These are phyloP conservation scores for Microsporum audouinii DNA, from an alignment of 2,329 filamentous ascomycete genomes.

Conservation along the genomic window DNA sequence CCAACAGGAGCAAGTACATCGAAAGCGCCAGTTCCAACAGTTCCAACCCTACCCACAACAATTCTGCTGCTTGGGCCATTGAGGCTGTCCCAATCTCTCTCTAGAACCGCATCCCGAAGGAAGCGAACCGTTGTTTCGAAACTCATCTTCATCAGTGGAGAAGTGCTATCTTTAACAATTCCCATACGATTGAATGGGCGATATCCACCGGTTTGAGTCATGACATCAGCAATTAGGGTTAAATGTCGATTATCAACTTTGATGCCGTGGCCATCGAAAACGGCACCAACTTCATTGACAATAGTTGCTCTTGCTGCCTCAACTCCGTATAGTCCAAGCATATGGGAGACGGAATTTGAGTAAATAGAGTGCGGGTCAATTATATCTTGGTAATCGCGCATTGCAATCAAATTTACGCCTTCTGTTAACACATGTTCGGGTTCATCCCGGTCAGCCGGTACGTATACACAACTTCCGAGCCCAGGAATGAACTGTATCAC, in stretches of 20 bases:
- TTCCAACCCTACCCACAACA: constrained; percentile 72
- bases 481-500: constrained; percentile 79
- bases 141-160: constrained; percentile 96
- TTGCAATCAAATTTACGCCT: constrained; percentile 78
- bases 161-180: constrained; percentile 64
- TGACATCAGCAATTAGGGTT: constrained; percentile 91
- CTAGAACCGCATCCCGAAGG: constrained; percentile 80
- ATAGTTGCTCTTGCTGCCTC: constrained; percentile 85
- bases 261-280: constrained; percentile 88
- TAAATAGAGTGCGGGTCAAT: constrained; percentile 77
- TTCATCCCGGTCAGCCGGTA: constrained; percentile 45
- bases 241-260: constrained; percentile 82
- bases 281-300: constrained; percentile 68
- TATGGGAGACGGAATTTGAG: constrained; percentile 84
- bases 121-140: constrained; percentile 96
- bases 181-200: constrained; percentile 88
- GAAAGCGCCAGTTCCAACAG: constrained; percentile 81
- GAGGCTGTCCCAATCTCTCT: constrained; percentile 82
- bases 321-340: constrained; percentile 78
- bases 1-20: constrained; percentile 58
- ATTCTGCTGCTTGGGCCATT: constrained; percentile 76
- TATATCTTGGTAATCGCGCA: constrained; percentile 76
- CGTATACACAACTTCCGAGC: constrained; percentile 60
- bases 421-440: constrained; percentile 56
- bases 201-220: constrained; percentile 89